Base-by-base conservation (phyloP, 2,329 filamentous ascomycete species). In the Massarina eburnea region DNA sequence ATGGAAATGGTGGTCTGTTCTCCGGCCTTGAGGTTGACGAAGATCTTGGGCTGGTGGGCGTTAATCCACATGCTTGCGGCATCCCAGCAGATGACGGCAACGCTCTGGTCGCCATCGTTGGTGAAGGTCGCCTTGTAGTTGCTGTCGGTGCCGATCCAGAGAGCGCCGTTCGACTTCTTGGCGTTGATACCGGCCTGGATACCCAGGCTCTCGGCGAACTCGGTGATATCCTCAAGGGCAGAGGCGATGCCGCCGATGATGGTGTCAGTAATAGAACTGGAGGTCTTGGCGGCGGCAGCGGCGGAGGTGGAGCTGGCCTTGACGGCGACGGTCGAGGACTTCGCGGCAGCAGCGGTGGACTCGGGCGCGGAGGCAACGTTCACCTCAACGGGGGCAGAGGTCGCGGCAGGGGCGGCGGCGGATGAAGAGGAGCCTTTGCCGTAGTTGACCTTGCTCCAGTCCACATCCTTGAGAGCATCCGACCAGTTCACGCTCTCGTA, bases 1-100 rank as follows among this genome's bases (percentile, higher is more conserved):
- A 71, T 64, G 30, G 72, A 73, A 20, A 76, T 50, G 39, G 66
- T 67, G 45, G 71, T 59, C 24, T 41, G 57, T 49, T 67, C 50
- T 47, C 70, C 70, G 4, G 55, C 41, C 35, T 68, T 64, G 41
- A 77, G 58, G 8, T 70, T 68, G 48, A 73, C 66, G 30, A 70
- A 69, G 51, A 77, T 64, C 32, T 60, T 52, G 17, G 70, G 68
- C 12, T 46, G 34, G 50, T 66, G 55, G 43, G 51, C 56, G 59
- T 71, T 72, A 55, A 72, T 49, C 45, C 59, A 67, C 54, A 71
- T 70, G 51, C 59, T 64, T 40, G 57, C 58, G 51, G 61, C 71
- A 45, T 55, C 62, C 71, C 71, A 73, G 62, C 69, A 67, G 49
- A 65, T 64, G 41, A 71, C 50, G 39, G 69, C 55, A 30, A 64